Conservation (phyloP, 208 protist genomes). For the Histomonas meleagridis region DNA sequence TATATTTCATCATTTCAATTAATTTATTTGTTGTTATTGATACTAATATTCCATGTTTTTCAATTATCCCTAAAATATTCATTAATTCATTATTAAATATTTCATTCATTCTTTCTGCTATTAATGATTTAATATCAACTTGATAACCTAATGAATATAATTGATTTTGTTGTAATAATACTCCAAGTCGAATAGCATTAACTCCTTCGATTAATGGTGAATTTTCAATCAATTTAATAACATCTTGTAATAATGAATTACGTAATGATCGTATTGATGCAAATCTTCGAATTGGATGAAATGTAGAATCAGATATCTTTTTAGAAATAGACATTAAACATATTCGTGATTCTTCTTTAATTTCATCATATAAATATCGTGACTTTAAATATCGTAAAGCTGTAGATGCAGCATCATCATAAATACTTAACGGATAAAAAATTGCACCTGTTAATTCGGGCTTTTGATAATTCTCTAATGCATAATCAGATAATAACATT, state of each 20-base stretch:
- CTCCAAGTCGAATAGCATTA: not conserved
- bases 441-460: not conserved
- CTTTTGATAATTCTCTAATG: not conserved
- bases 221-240: no score
- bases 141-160: not conserved
- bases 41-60: not conserved
- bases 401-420: conserved; percentile 9
- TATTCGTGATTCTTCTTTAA: not conserved
- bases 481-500: not conserved
- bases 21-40: not conserved
- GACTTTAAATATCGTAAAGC: not conserved
- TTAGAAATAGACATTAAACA: not conserved
- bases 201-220: not conserved
- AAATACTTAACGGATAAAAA: conserved; percentile 20
- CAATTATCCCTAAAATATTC: not conserved
- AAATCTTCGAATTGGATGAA: not conserved
- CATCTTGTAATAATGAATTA: not conserved
- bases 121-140: conserved; percentile 28
- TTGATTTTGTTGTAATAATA: not conserved
- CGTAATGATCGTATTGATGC: not conserved
- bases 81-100: not conserved
- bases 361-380: not conserved
- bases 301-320: not conserved
- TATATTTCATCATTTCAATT: not conserved
- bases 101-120: not conserved